phyloP scores from a whole-genome alignment of 345 rosid species.

The Eucalyptus paniculata region DNA sequence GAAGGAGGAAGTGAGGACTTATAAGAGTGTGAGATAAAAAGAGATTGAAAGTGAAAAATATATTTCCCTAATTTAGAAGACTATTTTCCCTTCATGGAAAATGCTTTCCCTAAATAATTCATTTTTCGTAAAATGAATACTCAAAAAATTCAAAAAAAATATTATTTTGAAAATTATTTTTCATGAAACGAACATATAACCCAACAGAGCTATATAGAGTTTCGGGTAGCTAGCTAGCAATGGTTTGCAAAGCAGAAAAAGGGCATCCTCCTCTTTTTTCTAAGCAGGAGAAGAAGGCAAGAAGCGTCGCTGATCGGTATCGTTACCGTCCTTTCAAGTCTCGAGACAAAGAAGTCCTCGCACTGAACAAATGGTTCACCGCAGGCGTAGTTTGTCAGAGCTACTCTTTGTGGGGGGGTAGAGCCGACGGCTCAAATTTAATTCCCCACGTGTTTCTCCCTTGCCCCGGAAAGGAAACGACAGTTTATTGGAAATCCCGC shows the following conservation, averaged over 20 bases:
- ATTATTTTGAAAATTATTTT: no score
- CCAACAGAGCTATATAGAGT: not conserved
- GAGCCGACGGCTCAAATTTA: not conserved
- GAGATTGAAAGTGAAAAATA: no score
- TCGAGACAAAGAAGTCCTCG: rapidly evolving
- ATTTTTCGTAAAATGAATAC: no score
- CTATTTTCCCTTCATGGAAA: no score
- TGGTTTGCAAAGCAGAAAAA: not conserved
- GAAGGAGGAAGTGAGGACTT: no score
- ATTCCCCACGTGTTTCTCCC: not conserved
- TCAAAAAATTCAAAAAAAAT: no score
- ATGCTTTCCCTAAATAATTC: rapidly evolving
- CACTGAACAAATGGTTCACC: not conserved
- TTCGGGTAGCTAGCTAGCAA: not conserved
- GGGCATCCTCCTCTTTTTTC: not conserved
- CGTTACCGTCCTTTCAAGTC: not conserved
- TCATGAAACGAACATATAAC: no score
- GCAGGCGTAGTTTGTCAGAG: not conserved
- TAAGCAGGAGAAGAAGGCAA: not conserved
- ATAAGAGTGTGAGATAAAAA: no score
- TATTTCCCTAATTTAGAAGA: no score
- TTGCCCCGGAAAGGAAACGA: not conserved
- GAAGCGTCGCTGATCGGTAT: not conserved
- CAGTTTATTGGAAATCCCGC: not conserved
- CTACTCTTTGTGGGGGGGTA: not conserved